Evolutionary conservation across 495 filamentous ascomycete species (phyloP), one percentile per base, ranked within the genome.

Genomic region (Neurospora sp.): DNA sequence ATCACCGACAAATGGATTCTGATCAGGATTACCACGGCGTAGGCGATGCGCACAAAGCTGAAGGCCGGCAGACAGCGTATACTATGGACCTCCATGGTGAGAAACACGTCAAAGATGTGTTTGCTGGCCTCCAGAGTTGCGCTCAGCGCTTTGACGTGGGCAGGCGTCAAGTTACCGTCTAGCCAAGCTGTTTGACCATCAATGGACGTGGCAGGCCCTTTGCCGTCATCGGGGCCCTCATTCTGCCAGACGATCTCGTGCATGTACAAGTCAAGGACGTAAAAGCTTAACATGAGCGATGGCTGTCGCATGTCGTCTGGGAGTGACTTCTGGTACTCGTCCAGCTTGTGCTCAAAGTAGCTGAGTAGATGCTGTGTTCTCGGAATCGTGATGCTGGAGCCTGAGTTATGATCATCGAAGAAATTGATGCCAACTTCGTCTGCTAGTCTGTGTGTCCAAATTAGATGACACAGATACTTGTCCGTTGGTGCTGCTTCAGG

Each of bases 211-310:
- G 71, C 78, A 0, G 88, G 83, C 20, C 85, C 79, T 69, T 82
- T 84, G 73, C 88, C 87, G 70, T 92, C 89, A 5, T 92, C 89
- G 6, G 87, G 80, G 68, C 85, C 88, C 72, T 96, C 92, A 27
- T 89, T 84, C 69, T 95, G 90, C 76, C 97, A 87, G 3, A 91
- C 90, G 69, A 95, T 91, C 80, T 97, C 95, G 78, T 98, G 93
- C 74, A 97, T 88, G 75, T 95, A 97, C 3, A 97, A 83, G 72
- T 87, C 91, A 40, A 93, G 78, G 3, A 93, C 85, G 74, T 91
- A 83, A 73, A 90, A 89, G 68, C 85, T 85, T 59, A 92, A 80
- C 72, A 83, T 80, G 4, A 93, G 81, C 3, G 86, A 84, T 69
- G 85, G 83, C 74, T 84, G 77, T 68, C 76, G 80, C 48, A 81